Conservation (phyloP, 257 asterid species). For the Lycium barbarum region DNA sequence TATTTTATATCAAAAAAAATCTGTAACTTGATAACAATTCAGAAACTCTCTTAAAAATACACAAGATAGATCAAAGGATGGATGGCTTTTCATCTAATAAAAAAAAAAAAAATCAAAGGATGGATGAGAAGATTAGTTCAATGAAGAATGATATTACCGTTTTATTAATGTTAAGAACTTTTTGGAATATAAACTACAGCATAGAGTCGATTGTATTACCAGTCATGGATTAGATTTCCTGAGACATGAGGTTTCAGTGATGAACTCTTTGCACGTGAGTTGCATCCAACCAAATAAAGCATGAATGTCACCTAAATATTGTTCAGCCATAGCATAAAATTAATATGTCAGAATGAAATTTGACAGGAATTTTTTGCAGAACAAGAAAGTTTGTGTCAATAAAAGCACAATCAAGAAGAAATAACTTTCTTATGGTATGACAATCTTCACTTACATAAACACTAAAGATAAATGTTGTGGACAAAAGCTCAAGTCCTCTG, state of each 20-base stretch:
- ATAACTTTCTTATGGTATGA: constrained; percentile 1
- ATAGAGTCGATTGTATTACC: constrained; percentile 52
- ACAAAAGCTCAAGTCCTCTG: constrained; percentile 90
- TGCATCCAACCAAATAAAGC: constrained; percentile 73
- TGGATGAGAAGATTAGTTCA: background rate
- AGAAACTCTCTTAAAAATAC: background rate
- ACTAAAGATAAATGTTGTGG: constrained; percentile 72
- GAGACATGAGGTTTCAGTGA: constrained; percentile 82
- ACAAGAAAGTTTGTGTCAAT: background rate
- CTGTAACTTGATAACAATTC: constrained; percentile 1
- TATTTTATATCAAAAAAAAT: background rate
- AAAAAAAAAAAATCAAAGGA: background rate
- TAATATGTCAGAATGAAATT: constrained; percentile 25
- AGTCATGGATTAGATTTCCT: constrained; percentile 85
- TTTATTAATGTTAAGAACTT: constrained; percentile 21
- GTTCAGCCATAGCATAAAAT: constrained; percentile 21
- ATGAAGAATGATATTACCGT: constrained; percentile 1
- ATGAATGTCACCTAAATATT: constrained; percentile 62
- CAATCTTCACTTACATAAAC: constrained; percentile 59
- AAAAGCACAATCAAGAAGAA: background rate
- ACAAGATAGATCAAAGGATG: background rate
- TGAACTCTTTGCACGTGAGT: constrained; percentile 69
- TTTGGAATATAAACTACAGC: background rate
- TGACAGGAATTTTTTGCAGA: background rate
- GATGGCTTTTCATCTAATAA: background rate